phyloP scores from a whole-genome alignment of 768 basidiomycete species.

The Tubosaeta brunneosetosa region DNA sequence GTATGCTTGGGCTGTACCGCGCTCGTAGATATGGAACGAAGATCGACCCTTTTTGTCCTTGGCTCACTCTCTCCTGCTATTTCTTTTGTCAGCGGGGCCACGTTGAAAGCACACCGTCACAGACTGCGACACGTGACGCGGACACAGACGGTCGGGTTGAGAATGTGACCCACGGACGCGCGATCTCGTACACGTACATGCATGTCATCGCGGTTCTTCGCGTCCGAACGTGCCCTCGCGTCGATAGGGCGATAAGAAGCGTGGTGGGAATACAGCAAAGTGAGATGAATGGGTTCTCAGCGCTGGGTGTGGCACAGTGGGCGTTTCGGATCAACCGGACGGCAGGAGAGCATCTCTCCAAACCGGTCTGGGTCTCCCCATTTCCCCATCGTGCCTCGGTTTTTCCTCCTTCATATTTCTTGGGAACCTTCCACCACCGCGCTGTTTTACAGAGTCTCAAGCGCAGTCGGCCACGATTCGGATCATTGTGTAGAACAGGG shows the following conservation, averaged over 20 bases:
- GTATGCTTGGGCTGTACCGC: not conserved
- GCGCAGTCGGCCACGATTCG: not conserved
- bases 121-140: not conserved
- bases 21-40: not conserved
- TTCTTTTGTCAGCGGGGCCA: not conserved
- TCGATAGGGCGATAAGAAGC: not conserved
- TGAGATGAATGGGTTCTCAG: not conserved
- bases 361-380: not conserved
- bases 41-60: not conserved
- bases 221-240: not conserved
- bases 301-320: not conserved
- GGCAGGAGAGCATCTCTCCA: not conserved
- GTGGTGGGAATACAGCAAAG: not conserved
- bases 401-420: not conserved
- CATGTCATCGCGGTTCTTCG: not conserved
- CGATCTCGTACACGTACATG: not conserved
- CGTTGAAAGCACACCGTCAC: not conserved
- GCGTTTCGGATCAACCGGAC: not conserved
- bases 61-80: not conserved
- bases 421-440: not conserved
- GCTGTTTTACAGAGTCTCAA: not conserved
- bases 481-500: too few relatives aligned
- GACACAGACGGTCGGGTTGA: not conserved
- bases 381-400: not conserved
- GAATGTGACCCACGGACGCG: not conserved